A percentile compares a stretch with the other conserved stretches of the same genome.
phyloP scores from a whole-genome alignment of 441 rosid genomes.

The Mallotus repandus region DNA sequence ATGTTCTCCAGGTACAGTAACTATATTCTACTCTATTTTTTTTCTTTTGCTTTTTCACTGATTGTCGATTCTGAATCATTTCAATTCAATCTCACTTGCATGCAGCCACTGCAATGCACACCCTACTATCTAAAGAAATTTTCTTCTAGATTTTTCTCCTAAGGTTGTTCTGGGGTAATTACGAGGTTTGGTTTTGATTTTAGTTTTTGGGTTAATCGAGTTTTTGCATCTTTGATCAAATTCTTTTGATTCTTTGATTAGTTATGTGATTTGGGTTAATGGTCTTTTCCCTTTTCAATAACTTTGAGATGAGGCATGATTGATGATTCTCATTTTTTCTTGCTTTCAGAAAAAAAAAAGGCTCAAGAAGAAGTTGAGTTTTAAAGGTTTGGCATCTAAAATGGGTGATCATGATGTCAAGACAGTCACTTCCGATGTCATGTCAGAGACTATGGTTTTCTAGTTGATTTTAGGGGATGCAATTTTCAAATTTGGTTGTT shows the following conservation, averaged over 20 bases:
- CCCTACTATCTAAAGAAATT: not conserved
- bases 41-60: too few relatives aligned
- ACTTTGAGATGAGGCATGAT: not conserved
- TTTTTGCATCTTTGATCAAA: too few relatives aligned
- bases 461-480: slow-evolving; percentile 73
- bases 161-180: not conserved
- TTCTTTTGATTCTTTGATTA: not conserved
- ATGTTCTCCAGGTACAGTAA: too few relatives aligned
- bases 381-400: slow-evolving; percentile 24
- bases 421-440: slow-evolving; percentile 33
- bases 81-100: not conserved
- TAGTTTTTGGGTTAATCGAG: too few relatives aligned
- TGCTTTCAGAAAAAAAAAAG: slow-evolving; percentile 12
- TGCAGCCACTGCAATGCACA: too few relatives aligned
- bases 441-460: slow-evolving; percentile 55
- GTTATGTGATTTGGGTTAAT: not conserved
- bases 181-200: too few relatives aligned
- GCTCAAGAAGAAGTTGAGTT: not conserved
- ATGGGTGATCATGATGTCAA: slow-evolving; percentile 42
- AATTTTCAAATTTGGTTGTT: slow-evolving; percentile 78
- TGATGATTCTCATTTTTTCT: not conserved
- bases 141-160: not conserved
- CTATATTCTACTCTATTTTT: too few relatives aligned
- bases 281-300: not conserved
- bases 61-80: not conserved